phyloP scores from a whole-genome alignment of 2,329 filamentous ascomycete genomes.

The Escovopsis sp. region DNA sequence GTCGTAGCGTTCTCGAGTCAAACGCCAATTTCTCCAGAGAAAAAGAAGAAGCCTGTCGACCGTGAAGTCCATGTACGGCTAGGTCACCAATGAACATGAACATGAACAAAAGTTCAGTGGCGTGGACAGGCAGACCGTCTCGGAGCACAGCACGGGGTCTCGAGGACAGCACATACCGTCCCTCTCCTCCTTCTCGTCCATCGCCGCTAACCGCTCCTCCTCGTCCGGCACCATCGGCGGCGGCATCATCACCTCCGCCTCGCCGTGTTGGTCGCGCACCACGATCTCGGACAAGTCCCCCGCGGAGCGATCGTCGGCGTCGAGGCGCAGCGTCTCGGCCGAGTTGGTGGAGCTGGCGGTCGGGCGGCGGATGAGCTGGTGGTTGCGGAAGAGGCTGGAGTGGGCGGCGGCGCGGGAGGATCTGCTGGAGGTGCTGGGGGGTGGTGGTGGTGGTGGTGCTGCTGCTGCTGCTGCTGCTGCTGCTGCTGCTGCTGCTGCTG shows the following conservation, averaged over 20 bases:
- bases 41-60: not conserved
- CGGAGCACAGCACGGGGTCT: no score
- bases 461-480: not conserved
- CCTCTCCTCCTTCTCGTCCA: slow-evolving; percentile 41
- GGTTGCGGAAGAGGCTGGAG: slow-evolving; percentile 42
- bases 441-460: not conserved
- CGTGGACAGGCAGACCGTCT: no score
- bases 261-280: slow-evolving; percentile 45
- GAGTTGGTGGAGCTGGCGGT: slow-evolving; percentile 25
- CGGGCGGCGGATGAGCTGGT: slow-evolving; percentile 42
- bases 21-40: not conserved
- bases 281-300: slow-evolving; percentile 41
- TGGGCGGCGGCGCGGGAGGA: not conserved
- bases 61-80: no score
- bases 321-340: slow-evolving; percentile 33
- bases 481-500: no score
- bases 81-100: no score
- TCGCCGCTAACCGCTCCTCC: slow-evolving; percentile 32
- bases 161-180: slow-evolving; percentile 29
- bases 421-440: not conserved
- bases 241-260: slow-evolving; percentile 44
- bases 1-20: not conserved
- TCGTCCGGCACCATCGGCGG: slow-evolving; percentile 38
- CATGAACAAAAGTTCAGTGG: no score
- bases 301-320: slow-evolving; percentile 23